These are phyloP conservation scores for Venturia aucupariae DNA, from an alignment of 2,329 filamentous ascomycete species.

Conservation along the genomic window DNA sequence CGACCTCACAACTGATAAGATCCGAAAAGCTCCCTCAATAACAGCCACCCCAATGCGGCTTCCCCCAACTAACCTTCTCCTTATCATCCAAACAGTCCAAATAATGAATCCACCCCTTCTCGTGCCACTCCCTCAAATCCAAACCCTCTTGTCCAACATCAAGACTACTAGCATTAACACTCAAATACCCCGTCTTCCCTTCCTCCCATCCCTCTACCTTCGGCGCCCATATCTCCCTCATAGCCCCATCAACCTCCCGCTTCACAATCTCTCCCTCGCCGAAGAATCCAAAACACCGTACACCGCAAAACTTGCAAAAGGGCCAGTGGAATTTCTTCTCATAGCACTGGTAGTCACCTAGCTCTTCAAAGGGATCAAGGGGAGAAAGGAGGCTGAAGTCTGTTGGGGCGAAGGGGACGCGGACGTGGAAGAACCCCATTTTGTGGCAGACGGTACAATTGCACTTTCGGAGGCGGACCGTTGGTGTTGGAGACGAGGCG, in stretches of 20 bases:
- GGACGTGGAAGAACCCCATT: slow-evolving; percentile 38
- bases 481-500: slow-evolving; percentile 10
- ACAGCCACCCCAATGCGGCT: slow-evolving; percentile 13
- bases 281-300: slow-evolving; percentile 34
- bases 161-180: slow-evolving; percentile 27
- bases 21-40: slow-evolving; percentile 8
- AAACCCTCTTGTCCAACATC: slow-evolving; percentile 22
- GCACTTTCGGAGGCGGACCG: slow-evolving; percentile 32
- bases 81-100: slow-evolving; percentile 19
- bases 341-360: slow-evolving; percentile 11
- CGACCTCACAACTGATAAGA: too few relatives aligned
- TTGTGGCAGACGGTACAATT: slow-evolving; percentile 45
- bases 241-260: slow-evolving; percentile 13
- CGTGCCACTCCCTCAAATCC: slow-evolving; percentile 26
- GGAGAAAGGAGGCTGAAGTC: slow-evolving; percentile 42
- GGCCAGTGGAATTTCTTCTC: slow-evolving; percentile 25
- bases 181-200: slow-evolving; percentile 22
- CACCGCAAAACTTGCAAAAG: slow-evolving; percentile 40
- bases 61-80: slow-evolving; percentile 2
- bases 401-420: slow-evolving; percentile 27
- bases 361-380: slow-evolving; percentile 21
- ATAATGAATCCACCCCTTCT: slow-evolving; percentile 27
- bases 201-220: slow-evolving; percentile 16
- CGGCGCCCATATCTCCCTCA: slow-evolving; percentile 22
- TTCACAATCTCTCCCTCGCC: slow-evolving; percentile 25